A percentile compares a stretch with the other conserved stretches of the same genome.
These are phyloP conservation scores for Astragalus glycyphyllos DNA, from an alignment of 306 rosid genomes.

Conservation along the genomic window DNA sequence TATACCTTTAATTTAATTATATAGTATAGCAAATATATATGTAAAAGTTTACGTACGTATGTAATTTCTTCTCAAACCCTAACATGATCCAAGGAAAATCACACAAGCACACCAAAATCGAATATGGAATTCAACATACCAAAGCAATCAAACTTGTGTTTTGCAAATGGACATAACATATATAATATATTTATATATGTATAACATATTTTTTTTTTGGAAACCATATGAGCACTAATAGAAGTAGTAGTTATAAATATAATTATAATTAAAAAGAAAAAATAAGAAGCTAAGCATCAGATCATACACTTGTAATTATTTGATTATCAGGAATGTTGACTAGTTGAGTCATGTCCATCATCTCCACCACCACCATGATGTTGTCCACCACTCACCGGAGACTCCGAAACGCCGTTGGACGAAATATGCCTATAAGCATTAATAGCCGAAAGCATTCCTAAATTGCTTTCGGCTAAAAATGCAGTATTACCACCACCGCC, in stretches of 20 bases:
- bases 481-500: constrained; percentile 35
- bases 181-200: constrained; percentile 43
- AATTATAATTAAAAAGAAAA: constrained; percentile 39
- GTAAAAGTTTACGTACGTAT: constrained; percentile 14
- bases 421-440: constrained; percentile 68
- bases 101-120: constrained; percentile 42
- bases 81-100: constrained; percentile 38
- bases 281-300: constrained; percentile 44
- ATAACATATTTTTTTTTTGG: constrained; percentile 29
- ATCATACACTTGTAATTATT: constrained; percentile 51
- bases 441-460: constrained; percentile 74
- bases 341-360: constrained; percentile 55
- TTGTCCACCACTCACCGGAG: constrained; percentile 47
- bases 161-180: constrained; percentile 49
- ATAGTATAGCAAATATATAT: background rate
- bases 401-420: constrained; percentile 45
- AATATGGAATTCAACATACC: constrained; percentile 48
- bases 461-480: constrained; percentile 56
- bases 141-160: constrained; percentile 45
- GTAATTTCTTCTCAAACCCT: constrained; percentile 54
- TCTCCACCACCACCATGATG: constrained; percentile 60
- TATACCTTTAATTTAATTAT: background rate
- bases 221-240: constrained; percentile 38
- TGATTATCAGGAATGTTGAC: constrained; percentile 58
- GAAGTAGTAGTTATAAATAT: constrained; percentile 4